A percentile compares a stretch with the other conserved stretches of the same genome.
These are phyloP conservation scores for Ceratocystis papillata DNA, from an alignment of 2,329 filamentous ascomycete species.

Conservation along the genomic window DNA sequence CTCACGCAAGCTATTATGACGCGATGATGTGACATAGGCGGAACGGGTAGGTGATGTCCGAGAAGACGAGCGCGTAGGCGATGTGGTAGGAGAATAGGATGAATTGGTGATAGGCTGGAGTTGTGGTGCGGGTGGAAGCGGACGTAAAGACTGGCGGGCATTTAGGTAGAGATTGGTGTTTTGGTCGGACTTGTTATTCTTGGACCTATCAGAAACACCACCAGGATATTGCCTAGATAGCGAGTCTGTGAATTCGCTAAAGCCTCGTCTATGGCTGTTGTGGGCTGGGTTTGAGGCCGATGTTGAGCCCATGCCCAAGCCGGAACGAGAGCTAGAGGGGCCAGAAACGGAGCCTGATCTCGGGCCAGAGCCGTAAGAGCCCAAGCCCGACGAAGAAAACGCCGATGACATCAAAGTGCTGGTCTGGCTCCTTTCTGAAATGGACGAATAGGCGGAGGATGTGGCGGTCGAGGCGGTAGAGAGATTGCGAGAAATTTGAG, in stretches of 20 bases:
- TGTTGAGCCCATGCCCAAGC: background rate
- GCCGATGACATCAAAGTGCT: slow-evolving; percentile 54
- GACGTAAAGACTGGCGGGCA: slow-evolving; percentile 65
- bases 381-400: slow-evolving; percentile 36
- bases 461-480: slow-evolving; percentile 62
- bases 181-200: slow-evolving; percentile 29
- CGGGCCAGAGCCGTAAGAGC: slow-evolving; percentile 33
- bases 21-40: slow-evolving; percentile 18
- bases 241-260: slow-evolving; percentile 58
- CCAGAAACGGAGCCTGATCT: slow-evolving; percentile 35
- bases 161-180: slow-evolving; percentile 59
- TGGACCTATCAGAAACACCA: slow-evolving; percentile 20
- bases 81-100: slow-evolving; percentile 17
- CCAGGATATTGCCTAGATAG: slow-evolving; percentile 31
- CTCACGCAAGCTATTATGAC: slow-evolving; percentile 1
- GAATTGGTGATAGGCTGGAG: slow-evolving; percentile 17
- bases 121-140: slow-evolving; percentile 56
- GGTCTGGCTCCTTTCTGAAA: slow-evolving; percentile 46
- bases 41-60: slow-evolving; percentile 21
- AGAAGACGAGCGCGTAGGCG: slow-evolving; percentile 20
- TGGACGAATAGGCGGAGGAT: slow-evolving; percentile 55
- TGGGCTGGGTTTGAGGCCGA: slow-evolving; percentile 47
- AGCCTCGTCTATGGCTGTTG: slow-evolving; percentile 57
- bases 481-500: slow-evolving; percentile 45
- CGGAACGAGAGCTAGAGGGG: background rate